Percentiles rank a stretch among this genome's conserved stretches.
phyloP scores from a whole-genome alignment of 768 basidiomycete genomes.

The Leccinum obscurum region DNA sequence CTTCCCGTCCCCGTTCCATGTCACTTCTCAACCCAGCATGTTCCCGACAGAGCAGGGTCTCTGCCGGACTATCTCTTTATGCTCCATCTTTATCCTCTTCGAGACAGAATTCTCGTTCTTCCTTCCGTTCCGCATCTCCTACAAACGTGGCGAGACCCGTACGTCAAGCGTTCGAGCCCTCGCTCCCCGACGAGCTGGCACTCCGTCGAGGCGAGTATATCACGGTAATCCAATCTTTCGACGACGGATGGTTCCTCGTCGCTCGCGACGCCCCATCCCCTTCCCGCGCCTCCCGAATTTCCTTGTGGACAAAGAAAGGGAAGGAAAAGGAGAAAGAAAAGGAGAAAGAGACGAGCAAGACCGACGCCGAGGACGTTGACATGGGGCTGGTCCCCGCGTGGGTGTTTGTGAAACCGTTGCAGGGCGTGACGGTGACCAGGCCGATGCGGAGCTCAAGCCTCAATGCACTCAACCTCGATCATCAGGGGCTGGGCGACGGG shows the following conservation, averaged over 20 bases:
- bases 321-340: neutral
- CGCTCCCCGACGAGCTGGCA: slow-evolving; percentile 74
- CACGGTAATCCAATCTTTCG: slow-evolving; percentile 62
- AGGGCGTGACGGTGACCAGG: slow-evolving; percentile 58
- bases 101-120: slow-evolving; percentile 14
- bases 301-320: slow-evolving; percentile 9
- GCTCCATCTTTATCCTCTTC: slow-evolving; percentile 30
- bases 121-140: slow-evolving; percentile 23
- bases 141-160: slow-evolving; percentile 49
- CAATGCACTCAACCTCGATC: slow-evolving; percentile 47
- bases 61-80: slow-evolving; percentile 38
- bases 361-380: slow-evolving; percentile 47
- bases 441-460: slow-evolving; percentile 60
- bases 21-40: slow-evolving; percentile 22
- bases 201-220: slow-evolving; percentile 58
- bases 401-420: slow-evolving; percentile 67
- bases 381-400: slow-evolving; percentile 75
- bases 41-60: slow-evolving; percentile 34
- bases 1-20: slow-evolving; percentile 17
- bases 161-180: slow-evolving; percentile 63
- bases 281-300: slow-evolving; percentile 39
- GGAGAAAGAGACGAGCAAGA: slow-evolving; percentile 8
- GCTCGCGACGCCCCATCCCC: slow-evolving; percentile 48
- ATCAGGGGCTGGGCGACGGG: slow-evolving; percentile 27
- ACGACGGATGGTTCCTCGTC: slow-evolving; percentile 82